A percentile compares a stretch with the other conserved stretches of the same genome.
These are phyloP conservation scores for Cercospora zeina DNA, from an alignment of 2,329 filamentous ascomycete species.

Conservation along the genomic window DNA sequence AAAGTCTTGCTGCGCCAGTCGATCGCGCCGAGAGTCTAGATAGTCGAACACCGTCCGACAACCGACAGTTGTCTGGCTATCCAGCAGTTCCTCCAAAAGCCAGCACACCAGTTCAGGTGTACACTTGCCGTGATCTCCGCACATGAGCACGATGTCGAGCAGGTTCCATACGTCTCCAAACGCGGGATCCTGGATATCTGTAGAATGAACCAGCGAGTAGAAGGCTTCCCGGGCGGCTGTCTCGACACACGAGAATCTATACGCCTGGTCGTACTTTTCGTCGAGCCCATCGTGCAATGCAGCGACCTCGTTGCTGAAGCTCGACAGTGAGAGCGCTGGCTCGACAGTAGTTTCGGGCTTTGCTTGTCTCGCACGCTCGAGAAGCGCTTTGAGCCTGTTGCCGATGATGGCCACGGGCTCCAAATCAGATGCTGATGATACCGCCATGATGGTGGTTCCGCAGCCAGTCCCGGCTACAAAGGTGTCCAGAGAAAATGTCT, in stretches of 20 bases:
- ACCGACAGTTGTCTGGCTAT: slow-evolving; percentile 90
- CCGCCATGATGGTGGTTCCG: slow-evolving; percentile 32
- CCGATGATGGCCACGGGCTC: slow-evolving; percentile 33
- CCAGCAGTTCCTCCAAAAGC: slow-evolving; percentile 90
- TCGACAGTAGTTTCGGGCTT: slow-evolving; percentile 48
- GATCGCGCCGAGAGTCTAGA: slow-evolving; percentile 86
- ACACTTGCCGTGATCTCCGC: slow-evolving; percentile 64
- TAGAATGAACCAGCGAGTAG: slow-evolving; percentile 57
- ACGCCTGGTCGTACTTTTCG: slow-evolving; percentile 32
- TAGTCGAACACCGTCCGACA: slow-evolving; percentile 93
- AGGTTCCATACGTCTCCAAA: slow-evolving; percentile 92
- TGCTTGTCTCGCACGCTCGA: slow-evolving; percentile 44
- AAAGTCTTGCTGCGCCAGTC: slow-evolving; percentile 77
- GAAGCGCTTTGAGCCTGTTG: slow-evolving; percentile 43
- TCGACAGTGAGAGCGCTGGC: slow-evolving; percentile 47
- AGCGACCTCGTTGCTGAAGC: slow-evolving; percentile 39
- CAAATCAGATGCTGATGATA: slow-evolving; percentile 33
- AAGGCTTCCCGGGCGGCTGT: slow-evolving; percentile 80
- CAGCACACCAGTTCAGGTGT: slow-evolving; percentile 83
- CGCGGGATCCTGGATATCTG: slow-evolving; percentile 70
- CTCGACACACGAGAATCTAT: slow-evolving; percentile 67
- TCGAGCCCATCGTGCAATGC: slow-evolving; percentile 35
- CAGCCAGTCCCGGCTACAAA: neutral
- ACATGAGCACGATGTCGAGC: slow-evolving; percentile 83
- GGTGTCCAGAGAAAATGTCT: neutral